Conservation (phyloP, 2,329 filamentous ascomycete species). For the Blastomyces percursus region DNA sequence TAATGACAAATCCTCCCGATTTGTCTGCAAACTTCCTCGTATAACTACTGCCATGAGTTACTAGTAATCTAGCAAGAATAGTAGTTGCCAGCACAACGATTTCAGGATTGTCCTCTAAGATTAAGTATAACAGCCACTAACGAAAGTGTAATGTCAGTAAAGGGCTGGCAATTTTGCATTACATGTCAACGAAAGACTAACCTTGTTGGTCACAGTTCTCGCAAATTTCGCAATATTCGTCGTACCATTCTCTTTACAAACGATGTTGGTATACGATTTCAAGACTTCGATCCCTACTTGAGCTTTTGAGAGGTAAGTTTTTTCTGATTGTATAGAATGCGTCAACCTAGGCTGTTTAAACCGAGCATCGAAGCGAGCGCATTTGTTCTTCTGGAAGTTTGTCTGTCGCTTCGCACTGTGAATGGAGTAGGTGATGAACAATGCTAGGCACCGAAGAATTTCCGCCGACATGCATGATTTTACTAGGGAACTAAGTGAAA, state of each 20-base stretch:
- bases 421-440: conserved; percentile 88
- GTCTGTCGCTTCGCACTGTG: conserved; percentile 46
- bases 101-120: conserved; percentile 75
- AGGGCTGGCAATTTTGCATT: too few relatives aligned
- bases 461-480: conserved; percentile 73
- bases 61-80: conserved; percentile 71
- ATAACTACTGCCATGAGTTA: conserved; percentile 71
- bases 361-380: conserved; percentile 26
- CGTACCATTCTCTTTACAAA: conserved; percentile 62
- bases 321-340: conserved; percentile 32
- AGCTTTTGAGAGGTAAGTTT: conserved; percentile 43
- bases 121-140: conserved; percentile 81
- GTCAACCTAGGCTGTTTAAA: conserved; percentile 22
- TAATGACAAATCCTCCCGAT: conserved; percentile 75
- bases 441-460: conserved; percentile 70
- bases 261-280: conserved; percentile 62
- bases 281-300: conserved; percentile 66
- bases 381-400: conserved; percentile 39
- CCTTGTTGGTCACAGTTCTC: conserved; percentile 89
- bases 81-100: conserved; percentile 71
- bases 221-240: conserved; percentile 75
- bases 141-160: conserved; percentile 6
- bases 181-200: conserved; percentile 34
- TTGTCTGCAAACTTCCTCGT: conserved; percentile 77
- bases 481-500: conserved; percentile 67